phyloP scores from a whole-genome alignment of 2,329 filamentous ascomycete genomes.

The Hypocreales sp. region DNA sequence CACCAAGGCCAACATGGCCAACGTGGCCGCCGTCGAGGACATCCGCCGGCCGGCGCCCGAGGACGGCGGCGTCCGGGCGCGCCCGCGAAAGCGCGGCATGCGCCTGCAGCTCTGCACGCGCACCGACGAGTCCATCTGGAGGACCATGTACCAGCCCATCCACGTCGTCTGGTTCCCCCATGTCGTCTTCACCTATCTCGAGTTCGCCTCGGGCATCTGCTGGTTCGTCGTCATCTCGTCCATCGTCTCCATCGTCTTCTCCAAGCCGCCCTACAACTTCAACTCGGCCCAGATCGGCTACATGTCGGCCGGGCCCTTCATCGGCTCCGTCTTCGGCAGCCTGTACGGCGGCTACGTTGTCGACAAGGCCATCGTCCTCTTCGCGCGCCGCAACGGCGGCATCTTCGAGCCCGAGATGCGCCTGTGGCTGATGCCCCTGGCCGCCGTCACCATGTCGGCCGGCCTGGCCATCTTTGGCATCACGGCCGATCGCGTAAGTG shows the following conservation, averaged over 20 bases:
- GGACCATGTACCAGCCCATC: constrained; percentile 7
- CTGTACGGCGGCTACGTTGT: constrained; percentile 22
- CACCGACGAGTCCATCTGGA: constrained; percentile 6
- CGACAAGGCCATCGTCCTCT: constrained; percentile 20
- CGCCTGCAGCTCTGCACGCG: constrained; percentile 6
- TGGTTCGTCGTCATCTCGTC: constrained; percentile 16
- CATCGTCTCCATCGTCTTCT: constrained; percentile 18
- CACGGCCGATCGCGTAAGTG: constrained; percentile 17
- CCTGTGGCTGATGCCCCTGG: constrained; percentile 14
- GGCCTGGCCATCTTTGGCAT: constrained; percentile 23
- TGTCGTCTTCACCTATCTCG: constrained; percentile 20
- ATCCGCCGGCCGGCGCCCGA: constrained; percentile 6
- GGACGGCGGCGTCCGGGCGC: not conserved
- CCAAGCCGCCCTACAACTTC: constrained; percentile 16
- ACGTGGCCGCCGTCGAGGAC: too few relatives aligned
- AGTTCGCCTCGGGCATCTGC: constrained; percentile 20
- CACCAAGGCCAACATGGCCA: too few relatives aligned
- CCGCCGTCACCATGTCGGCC: constrained; percentile 16
- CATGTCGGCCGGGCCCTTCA: constrained; percentile 14
- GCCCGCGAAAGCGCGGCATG: not conserved
- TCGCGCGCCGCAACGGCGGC: constrained; percentile 22
- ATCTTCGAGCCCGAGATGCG: constrained; percentile 29
- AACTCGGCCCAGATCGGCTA: constrained; percentile 10
- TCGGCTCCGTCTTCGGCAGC: constrained; percentile 22
- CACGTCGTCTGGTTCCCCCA: constrained; percentile 16